Percentiles rank a stretch among this genome's conserved stretches.
Evolutionary conservation across 768 basidiomycete genomes (phyloP).

Genomic region (Cubamyces lactineus): DNA sequence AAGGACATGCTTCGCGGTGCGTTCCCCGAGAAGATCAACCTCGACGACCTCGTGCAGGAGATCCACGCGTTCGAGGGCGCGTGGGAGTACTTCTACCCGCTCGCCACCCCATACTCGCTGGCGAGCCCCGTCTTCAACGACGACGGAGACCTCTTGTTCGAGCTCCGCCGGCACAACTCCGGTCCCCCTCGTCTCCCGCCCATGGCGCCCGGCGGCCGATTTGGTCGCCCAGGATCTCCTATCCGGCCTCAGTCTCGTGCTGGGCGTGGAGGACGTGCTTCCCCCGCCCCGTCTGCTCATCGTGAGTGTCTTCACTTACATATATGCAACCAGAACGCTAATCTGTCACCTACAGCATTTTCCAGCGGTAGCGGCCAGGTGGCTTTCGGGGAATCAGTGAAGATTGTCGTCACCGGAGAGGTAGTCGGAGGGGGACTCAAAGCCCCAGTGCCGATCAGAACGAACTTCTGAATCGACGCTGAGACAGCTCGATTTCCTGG

Average conservation of each 20-base stretch:
- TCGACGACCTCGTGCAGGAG: slow-evolving; percentile 29
- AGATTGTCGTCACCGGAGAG: too few species aligned
- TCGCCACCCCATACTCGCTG: slow-evolving; percentile 32
- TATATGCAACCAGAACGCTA: too few species aligned
- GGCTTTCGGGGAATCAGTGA: too few species aligned
- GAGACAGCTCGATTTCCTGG: too few species aligned
- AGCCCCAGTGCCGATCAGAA: too few species aligned
- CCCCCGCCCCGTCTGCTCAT: too few species aligned
- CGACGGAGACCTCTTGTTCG: slow-evolving; percentile 36
- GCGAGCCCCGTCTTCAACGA: slow-evolving; percentile 37
- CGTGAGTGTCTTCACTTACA: too few species aligned
- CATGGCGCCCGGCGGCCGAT: neutral
- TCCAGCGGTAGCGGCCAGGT: too few species aligned
- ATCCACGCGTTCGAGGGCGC: slow-evolving; percentile 34
- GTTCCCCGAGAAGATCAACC: slow-evolving; percentile 30
- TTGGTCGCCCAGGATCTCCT: neutral
- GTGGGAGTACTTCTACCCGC: slow-evolving; percentile 33
- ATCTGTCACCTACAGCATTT: too few species aligned
- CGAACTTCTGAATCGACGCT: too few species aligned
- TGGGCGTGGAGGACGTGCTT: too few species aligned
- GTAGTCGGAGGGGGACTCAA: too few species aligned
- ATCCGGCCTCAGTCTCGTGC: neutral
- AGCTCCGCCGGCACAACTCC: slow-evolving; percentile 28
- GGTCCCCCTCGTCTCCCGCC: neutral
- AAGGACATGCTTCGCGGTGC: slow-evolving; percentile 26